A percentile compares a stretch with the other conserved stretches of the same genome.
Conservation (phyloP, 148 eudicot genomes). For the Talinum fruticosum region DNA sequence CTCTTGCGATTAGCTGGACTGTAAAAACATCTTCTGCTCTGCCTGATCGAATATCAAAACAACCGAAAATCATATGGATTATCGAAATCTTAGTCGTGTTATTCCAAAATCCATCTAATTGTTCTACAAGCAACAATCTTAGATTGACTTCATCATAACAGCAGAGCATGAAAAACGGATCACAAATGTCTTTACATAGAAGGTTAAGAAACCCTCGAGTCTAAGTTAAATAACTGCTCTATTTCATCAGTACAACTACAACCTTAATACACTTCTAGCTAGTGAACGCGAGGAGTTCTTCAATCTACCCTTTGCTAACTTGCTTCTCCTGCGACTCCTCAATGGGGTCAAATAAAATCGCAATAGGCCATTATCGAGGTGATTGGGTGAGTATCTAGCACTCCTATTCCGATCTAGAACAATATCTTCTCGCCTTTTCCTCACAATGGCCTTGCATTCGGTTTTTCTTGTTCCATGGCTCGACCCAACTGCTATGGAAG, state of each 20-base stretch:
- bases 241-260: conserved; percentile 36
- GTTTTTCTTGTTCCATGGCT: conserved; percentile 15
- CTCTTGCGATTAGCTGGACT: background rate
- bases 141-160: background rate
- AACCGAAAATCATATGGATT: background rate
- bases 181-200: conserved; percentile 31
- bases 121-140: conserved; percentile 17
- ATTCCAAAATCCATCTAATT: conserved; percentile 13
- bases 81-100: background rate
- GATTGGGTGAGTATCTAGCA: conserved; percentile 41
- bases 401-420: conserved; percentile 46
- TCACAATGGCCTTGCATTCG: conserved; percentile 29
- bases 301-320: conserved; percentile 49
- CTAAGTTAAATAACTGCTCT: conserved; percentile 18
- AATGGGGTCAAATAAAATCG: conserved; percentile 78
- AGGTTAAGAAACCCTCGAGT: background rate
- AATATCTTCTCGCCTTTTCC: conserved; percentile 34
- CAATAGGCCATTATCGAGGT: conserved; percentile 47
- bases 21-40: background rate
- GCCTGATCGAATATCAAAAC: background rate
- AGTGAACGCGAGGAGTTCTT: conserved; percentile 46
- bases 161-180: conserved; percentile 15
- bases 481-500: no score
- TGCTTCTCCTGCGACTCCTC: conserved; percentile 56
- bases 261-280: conserved; percentile 41